Conservation (phyloP, 208 protist species). For the Leishmania tarentolae region DNA sequence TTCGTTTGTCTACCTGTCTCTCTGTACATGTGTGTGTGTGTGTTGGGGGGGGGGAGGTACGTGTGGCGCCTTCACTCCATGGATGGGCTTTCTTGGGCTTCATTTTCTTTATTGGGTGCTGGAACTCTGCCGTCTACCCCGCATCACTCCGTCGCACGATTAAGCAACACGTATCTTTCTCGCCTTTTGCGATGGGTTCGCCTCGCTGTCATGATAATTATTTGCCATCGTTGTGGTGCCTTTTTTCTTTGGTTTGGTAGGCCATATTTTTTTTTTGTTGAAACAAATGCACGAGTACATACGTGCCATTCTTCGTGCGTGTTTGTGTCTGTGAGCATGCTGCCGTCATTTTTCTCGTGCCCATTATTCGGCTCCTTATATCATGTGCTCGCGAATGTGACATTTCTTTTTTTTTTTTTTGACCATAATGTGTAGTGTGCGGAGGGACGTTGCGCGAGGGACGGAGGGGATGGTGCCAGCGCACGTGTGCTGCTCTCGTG, state of each 20-base stretch:
- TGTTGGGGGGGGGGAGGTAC: too few species aligned
- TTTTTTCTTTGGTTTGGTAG: not conserved
- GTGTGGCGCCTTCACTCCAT: not conserved
- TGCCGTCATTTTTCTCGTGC: slow-evolving; percentile 14
- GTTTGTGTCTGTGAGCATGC: not conserved
- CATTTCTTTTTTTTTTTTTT: slow-evolving; percentile 1
- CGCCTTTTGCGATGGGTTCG: not conserved
- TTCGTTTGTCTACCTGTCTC: slow-evolving; percentile 2
- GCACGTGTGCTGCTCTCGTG: not conserved
- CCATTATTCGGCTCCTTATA: slow-evolving; percentile 18
- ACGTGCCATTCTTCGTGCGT: not conserved
- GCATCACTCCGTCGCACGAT: not conserved
- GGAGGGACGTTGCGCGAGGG: not conserved
- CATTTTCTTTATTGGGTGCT: not conserved
- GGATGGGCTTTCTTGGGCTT: not conserved
- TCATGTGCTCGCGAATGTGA: not conserved
- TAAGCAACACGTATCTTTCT: not conserved
- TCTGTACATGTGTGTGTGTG: not conserved
- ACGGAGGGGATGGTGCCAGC: not conserved
- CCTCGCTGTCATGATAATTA: not conserved
- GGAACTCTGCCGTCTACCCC: not conserved
- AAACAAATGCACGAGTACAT: not conserved
- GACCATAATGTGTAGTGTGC: not conserved
- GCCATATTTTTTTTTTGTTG: not conserved
- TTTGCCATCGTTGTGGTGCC: not conserved